A percentile compares a stretch with the other conserved stretches of the same genome.
phyloP scores from a whole-genome alignment of 768 basidiomycete species.

The Amanita thiersii region DNA sequence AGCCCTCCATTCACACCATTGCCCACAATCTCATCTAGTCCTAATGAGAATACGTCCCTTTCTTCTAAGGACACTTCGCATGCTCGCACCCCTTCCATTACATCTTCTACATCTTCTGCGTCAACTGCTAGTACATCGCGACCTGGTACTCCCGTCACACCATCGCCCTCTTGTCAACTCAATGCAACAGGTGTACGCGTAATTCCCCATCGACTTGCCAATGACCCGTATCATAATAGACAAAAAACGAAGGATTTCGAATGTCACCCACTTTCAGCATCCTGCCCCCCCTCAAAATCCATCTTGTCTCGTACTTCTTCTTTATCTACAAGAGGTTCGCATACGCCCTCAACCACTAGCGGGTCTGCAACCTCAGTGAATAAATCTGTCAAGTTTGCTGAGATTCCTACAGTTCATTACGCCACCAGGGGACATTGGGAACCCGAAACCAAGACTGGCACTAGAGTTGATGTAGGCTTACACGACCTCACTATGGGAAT shows the following conservation, averaged over 20 bases:
- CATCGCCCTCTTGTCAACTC: conserved; percentile 16
- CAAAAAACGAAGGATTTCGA: conserved; percentile 9
- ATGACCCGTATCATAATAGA: conserved; percentile 15
- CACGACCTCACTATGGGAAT: conserved; percentile 19
- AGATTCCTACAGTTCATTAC: conserved; percentile 55
- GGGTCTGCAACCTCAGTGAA: conserved; percentile 16
- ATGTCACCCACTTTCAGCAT: conserved; percentile 16
- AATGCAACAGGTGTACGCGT: conserved; percentile 9
- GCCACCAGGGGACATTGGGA: conserved; percentile 23
- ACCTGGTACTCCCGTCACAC: conserved; percentile 21
- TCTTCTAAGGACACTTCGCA: conserved; percentile 14
- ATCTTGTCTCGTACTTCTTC: conserved; percentile 51
- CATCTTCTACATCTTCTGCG: conserved; percentile 20
- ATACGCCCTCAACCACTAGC: background rate
- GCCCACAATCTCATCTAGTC: conserved; percentile 8
- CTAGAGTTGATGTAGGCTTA: background rate
- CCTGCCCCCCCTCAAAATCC: conserved; percentile 41
- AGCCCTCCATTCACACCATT: conserved; percentile 7
- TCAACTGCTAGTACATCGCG: conserved; percentile 20
- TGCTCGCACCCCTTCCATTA: conserved; percentile 19
- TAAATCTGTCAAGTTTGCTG: conserved; percentile 67
- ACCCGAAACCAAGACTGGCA: conserved; percentile 11
- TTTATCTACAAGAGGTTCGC: conserved; percentile 32
- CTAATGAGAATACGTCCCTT: conserved; percentile 7
- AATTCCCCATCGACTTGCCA: conserved; percentile 10